Conservation (phyloP, 208 protist species). For the Wallacemonas sp. region DNA sequence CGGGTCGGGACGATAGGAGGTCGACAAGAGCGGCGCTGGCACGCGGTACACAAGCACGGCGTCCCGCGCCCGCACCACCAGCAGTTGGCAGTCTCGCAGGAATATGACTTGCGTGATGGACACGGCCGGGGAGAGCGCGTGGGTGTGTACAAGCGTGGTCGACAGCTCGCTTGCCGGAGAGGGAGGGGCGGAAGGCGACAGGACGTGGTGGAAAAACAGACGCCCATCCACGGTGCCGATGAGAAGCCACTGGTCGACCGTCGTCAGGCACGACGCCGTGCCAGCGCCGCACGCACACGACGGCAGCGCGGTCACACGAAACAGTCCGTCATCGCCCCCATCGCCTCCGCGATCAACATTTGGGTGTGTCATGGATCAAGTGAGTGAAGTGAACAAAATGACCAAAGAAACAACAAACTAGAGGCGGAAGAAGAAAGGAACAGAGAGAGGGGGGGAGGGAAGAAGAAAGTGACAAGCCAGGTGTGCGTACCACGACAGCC, state of each 20-base stretch:
- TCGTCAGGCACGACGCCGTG: constrained; percentile 48
- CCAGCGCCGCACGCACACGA: neutral
- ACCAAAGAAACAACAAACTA: neutral
- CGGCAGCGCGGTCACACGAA: neutral
- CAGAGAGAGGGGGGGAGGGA: no score
- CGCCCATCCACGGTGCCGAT: constrained; percentile 64
- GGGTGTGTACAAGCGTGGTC: constrained; percentile 22
- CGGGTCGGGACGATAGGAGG: constrained; percentile 4
- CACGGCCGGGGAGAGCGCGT: constrained; percentile 21
- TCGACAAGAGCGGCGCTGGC: constrained; percentile 26
- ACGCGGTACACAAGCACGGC: constrained; percentile 34
- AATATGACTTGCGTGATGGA: constrained; percentile 43
- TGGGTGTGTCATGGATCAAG: neutral
- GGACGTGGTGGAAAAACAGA: constrained; percentile 44
- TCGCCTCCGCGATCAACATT: neutral
- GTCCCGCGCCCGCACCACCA: constrained; percentile 21
- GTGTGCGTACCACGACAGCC: no score
- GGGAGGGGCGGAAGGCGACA: neutral
- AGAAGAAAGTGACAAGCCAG: no score
- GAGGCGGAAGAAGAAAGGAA: neutral
- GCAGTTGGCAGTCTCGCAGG: constrained; percentile 22
- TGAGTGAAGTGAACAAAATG: no score
- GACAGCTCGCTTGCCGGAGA: neutral
- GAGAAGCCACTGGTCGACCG: constrained; percentile 41
- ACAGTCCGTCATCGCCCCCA: neutral